Conservation (phyloP, 257 asterid genomes). For the Solanum ossicruentum region DNA sequence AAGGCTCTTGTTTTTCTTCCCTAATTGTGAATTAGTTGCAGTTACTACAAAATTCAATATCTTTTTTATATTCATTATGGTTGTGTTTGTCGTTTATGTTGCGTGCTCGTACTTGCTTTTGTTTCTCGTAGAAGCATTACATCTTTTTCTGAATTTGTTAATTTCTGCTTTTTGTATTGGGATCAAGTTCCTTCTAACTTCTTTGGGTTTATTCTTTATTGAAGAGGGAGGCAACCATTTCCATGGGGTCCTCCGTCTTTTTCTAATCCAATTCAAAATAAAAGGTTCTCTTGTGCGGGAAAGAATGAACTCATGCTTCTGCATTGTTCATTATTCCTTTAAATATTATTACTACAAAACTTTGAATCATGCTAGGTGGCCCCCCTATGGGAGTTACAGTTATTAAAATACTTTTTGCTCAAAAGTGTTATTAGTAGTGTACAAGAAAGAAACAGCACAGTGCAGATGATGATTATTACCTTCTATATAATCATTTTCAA, state of each 20-base stretch:
- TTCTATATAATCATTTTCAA: not conserved
- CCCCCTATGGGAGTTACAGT: not conserved
- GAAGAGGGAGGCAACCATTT: conserved; percentile 2
- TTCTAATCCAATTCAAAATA: not conserved
- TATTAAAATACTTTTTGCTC: not conserved
- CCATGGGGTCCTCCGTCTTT: conserved; percentile 1
- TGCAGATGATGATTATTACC: not conserved
- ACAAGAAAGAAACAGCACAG: not conserved
- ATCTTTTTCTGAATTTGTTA: conserved; percentile 15
- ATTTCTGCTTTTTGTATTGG: conserved; percentile 18
- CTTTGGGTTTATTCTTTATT: conserved; percentile 32
- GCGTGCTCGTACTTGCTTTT: conserved; percentile 32
- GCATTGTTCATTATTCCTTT: not conserved
- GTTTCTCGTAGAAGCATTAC: conserved; percentile 25
- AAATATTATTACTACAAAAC: not conserved
- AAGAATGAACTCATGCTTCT: not conserved
- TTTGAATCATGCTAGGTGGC: not conserved
- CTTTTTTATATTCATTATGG: not conserved
- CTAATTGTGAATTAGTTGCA: not conserved
- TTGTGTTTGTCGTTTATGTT: not conserved
- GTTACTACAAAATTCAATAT: not conserved
- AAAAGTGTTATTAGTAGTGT: not conserved
- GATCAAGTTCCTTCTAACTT: conserved; percentile 5
- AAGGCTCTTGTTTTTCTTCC: not conserved
- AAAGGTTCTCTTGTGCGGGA: conserved; percentile 9